Percentiles rank a stretch among this genome's conserved stretches.
These are phyloP conservation scores for Rhodotorula sphaerocarpa DNA, from an alignment of 768 basidiomycete species.

Conservation along the genomic window DNA sequence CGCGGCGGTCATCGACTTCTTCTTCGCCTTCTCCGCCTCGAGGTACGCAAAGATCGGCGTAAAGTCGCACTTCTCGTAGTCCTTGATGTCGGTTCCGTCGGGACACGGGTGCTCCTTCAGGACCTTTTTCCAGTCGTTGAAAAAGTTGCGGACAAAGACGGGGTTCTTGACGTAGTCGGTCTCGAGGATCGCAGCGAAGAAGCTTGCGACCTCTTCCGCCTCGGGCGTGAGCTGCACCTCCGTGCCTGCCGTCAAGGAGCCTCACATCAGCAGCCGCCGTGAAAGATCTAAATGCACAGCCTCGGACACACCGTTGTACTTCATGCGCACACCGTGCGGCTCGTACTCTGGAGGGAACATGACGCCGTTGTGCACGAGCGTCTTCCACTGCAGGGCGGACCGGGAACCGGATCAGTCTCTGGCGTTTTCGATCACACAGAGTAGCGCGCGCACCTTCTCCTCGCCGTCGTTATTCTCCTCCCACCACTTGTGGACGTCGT, in stretches of 20 bases:
- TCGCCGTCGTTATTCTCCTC: slow-evolving; percentile 53
- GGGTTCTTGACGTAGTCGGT: slow-evolving; percentile 83
- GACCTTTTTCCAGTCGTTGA: slow-evolving; percentile 73
- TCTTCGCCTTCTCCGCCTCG: slow-evolving; percentile 83
- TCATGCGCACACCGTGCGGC: slow-evolving; percentile 79
- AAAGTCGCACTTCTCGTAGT: slow-evolving; percentile 81
- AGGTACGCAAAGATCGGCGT: slow-evolving; percentile 87
- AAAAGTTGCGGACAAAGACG: slow-evolving; percentile 90
- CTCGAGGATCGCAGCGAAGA: slow-evolving; percentile 86
- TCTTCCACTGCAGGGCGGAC: slow-evolving; percentile 73
- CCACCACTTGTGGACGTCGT: slow-evolving; percentile 58
- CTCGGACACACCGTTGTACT: slow-evolving; percentile 67
- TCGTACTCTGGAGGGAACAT: slow-evolving; percentile 93
- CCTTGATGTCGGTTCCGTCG: slow-evolving; percentile 64
- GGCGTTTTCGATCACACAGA: too few relatives aligned
- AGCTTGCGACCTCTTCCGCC: slow-evolving; percentile 92
- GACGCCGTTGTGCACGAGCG: slow-evolving; percentile 89
- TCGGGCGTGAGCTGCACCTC: slow-evolving; percentile 68
- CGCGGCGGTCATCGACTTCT: slow-evolving; percentile 70
- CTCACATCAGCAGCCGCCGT: not conserved
- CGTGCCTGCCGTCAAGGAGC: slow-evolving; percentile 53
- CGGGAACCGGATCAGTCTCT: too few relatives aligned
- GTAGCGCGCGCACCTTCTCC: slow-evolving; percentile 46
- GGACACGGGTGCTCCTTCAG: slow-evolving; percentile 70
- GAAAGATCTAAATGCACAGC: not conserved